These are phyloP conservation scores for Cucurbita pepo DNA, from an alignment of 306 rosid genomes.

Conservation along the genomic window DNA sequence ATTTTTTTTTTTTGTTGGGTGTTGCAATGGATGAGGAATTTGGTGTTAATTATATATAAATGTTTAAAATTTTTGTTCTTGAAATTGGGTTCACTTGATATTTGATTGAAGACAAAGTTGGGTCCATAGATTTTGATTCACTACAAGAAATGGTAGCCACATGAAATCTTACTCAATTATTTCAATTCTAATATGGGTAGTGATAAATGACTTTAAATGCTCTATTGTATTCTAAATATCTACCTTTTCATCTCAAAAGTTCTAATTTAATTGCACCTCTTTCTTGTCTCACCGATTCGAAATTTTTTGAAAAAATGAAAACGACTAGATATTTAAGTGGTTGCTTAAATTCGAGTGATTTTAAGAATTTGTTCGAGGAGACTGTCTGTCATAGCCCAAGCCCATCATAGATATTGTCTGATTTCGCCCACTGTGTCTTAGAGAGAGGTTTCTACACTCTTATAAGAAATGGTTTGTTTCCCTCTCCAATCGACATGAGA, in stretches of 20 bases:
- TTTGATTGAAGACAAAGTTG: not conserved
- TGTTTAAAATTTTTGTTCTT: not conserved
- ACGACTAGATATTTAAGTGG: not conserved
- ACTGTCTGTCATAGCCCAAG: too few species aligned
- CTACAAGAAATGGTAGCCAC: conserved; percentile 2
- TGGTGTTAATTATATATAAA: not conserved
- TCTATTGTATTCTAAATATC: not conserved
- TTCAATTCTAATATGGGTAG: not conserved
- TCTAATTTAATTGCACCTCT: not conserved
- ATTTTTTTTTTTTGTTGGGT: not conserved
- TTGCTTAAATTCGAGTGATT: too few species aligned
- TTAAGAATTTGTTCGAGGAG: too few species aligned
- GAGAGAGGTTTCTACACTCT: too few species aligned
- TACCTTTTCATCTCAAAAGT: not conserved
- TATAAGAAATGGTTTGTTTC: too few species aligned
- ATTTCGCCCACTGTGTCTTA: too few species aligned
- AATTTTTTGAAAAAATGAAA: not conserved
- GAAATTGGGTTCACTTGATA: not conserved
- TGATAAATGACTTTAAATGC: not conserved
- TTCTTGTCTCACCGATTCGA: not conserved
- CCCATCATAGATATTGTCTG: too few species aligned
- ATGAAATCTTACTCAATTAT: not conserved
- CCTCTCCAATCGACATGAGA: too few species aligned
- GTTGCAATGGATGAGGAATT: not conserved
- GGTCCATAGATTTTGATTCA: conserved; percentile 6